Conservation (phyloP, 139 green algal species). For the Coelastrella sp. region DNA sequence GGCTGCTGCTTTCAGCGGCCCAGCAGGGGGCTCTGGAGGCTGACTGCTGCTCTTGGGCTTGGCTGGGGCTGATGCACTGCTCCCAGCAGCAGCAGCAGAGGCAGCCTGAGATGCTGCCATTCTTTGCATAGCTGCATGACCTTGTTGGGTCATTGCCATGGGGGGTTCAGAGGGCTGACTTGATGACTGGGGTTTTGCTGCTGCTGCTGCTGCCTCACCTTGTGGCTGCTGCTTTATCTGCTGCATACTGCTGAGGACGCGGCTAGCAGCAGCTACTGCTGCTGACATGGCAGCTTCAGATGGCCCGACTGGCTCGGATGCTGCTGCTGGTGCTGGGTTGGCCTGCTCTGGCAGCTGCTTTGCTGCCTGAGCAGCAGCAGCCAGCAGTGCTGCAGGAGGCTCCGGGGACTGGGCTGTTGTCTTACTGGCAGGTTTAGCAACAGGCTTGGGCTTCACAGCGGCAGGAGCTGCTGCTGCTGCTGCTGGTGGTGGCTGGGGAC, state of each 20-base stretch:
- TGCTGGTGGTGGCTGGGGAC: slow-evolving; percentile 16
- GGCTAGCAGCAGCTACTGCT: slow-evolving; percentile 11
- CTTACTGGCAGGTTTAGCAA: neutral
- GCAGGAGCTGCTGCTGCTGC: slow-evolving; percentile 1
- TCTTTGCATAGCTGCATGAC: slow-evolving; percentile 8
- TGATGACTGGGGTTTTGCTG: neutral
- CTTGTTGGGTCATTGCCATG: neutral
- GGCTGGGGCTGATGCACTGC: slow-evolving; percentile 1
- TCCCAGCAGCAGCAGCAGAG: neutral
- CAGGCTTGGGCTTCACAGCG: neutral
- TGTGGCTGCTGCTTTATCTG: neutral
- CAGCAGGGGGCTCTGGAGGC: slow-evolving; percentile 5
- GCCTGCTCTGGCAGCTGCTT: neutral
- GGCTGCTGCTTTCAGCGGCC: slow-evolving; percentile 6
- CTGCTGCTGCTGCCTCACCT: neutral
- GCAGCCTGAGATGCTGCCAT: neutral
- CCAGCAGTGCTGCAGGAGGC: neutral
- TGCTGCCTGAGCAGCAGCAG: slow-evolving; percentile 9
- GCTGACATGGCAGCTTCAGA: slow-evolving; percentile 8
- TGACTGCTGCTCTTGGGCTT: slow-evolving; percentile 21
- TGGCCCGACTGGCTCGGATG: neutral
- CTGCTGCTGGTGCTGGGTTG: neutral
- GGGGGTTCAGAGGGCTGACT: slow-evolving; percentile 22
- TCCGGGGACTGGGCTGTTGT: neutral
- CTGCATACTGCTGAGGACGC: neutral